Conservation (phyloP, 139 green algal genomes). For the Closterium sp. region DNA sequence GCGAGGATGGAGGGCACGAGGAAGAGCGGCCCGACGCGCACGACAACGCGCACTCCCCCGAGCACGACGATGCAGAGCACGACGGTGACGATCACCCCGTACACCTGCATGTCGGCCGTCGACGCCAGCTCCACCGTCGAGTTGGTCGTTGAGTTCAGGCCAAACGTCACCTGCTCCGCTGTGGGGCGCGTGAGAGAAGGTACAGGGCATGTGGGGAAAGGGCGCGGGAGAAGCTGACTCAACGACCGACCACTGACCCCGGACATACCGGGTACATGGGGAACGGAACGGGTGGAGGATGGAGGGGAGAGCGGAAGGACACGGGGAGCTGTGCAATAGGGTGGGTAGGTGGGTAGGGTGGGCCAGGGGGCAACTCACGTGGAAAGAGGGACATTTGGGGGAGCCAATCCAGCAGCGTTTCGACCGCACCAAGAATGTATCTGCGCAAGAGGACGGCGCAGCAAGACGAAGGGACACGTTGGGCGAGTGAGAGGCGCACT, state of each 20-base stretch:
- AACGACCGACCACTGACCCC: too few relatives aligned
- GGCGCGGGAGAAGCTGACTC: too few relatives aligned
- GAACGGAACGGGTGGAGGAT: background rate
- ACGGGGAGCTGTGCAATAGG: background rate
- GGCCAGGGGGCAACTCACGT: constrained; percentile 12
- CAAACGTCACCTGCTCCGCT: background rate
- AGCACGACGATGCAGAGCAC: constrained; percentile 45
- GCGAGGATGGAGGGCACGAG: constrained; percentile 49
- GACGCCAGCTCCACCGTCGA: background rate
- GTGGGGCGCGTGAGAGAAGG: background rate
- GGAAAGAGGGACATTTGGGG: constrained; percentile 45
- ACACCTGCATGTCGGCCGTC: constrained; percentile 50
- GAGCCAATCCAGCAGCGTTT: constrained; percentile 47
- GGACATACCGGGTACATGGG: background rate
- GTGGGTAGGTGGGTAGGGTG: background rate
- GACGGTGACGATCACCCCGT: constrained; percentile 48
- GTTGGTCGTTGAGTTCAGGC: background rate
- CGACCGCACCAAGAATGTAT: constrained; percentile 54
- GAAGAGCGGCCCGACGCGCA: constrained; percentile 45
- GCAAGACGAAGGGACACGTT: background rate
- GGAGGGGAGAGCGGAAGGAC: background rate
- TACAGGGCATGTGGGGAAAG: background rate
- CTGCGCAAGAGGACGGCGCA: background rate
- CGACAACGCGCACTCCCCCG: constrained; percentile 33
- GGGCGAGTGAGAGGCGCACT: background rate